Evolutionary conservation across 1,139 yeast genomes (phyloP).

Genomic region (Taphrina confusa): DNA sequence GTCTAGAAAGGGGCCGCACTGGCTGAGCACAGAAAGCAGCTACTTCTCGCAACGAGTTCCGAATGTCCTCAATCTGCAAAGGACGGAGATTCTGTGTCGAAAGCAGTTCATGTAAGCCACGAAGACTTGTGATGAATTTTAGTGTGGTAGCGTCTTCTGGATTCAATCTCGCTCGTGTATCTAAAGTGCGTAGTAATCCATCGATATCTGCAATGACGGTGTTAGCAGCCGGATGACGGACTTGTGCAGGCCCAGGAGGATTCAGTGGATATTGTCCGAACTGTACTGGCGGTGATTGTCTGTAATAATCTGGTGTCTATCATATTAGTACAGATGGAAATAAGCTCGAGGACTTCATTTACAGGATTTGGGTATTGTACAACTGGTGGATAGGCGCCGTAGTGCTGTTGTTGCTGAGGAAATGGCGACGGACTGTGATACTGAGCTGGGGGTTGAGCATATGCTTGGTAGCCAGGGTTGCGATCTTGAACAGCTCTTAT

Average conservation of each 20-base stretch:
- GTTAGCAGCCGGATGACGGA: neutral
- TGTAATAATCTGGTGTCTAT: neutral
- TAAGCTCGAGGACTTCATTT: no score
- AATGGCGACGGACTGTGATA: conserved; percentile 3
- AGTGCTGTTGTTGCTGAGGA: neutral
- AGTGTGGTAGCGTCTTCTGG: neutral
- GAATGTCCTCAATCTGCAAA: conserved; percentile 11
- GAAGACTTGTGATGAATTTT: conserved; percentile 11
- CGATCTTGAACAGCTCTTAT: conserved; percentile 49
- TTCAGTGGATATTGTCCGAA: neutral
- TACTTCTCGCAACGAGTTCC: conserved; percentile 6
- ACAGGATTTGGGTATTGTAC: neutral
- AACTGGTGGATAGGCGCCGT: neutral
- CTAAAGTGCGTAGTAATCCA: conserved; percentile 6
- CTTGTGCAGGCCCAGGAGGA: neutral
- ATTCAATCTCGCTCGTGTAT: conserved; percentile 3
- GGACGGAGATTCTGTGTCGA: conserved; percentile 5
- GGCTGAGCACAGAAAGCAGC: conserved; percentile 19
- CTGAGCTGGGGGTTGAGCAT: neutral
- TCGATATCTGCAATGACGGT: neutral
- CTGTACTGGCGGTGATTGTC: neutral
- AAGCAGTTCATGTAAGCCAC: conserved; percentile 9
- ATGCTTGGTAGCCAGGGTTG: neutral
- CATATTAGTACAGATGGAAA: neutral
- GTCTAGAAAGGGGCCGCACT: neutral